These are phyloP conservation scores for Cadophora sp. DNA, from an alignment of 2,329 filamentous ascomycete genomes.

Conservation along the genomic window DNA sequence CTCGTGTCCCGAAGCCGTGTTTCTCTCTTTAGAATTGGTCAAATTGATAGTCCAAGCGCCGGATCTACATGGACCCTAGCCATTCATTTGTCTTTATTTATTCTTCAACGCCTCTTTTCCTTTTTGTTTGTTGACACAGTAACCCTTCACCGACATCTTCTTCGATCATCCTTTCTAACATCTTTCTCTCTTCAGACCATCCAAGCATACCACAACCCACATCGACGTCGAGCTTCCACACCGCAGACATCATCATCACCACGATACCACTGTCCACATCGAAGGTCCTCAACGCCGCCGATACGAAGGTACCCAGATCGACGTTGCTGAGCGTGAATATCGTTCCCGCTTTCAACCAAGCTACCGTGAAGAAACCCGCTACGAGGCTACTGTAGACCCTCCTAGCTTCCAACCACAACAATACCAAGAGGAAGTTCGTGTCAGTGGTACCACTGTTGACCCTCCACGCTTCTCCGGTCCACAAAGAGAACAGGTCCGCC, in stretches of 20 bases:
- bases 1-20: constrained; percentile 13
- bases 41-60: constrained; percentile 32
- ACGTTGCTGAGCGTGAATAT: constrained; percentile 71
- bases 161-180: constrained; percentile 35
- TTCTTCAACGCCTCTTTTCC: constrained; percentile 30
- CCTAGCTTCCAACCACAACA: constrained; percentile 48
- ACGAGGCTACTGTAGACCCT: constrained; percentile 69
- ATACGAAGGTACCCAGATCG: constrained; percentile 51
- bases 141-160: constrained; percentile 44
- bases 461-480: constrained; percentile 43
- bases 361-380: constrained; percentile 46
- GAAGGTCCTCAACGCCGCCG: constrained; percentile 38
- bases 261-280: constrained; percentile 35
- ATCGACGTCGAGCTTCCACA: constrained; percentile 44
- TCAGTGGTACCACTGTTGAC: constrained; percentile 44
- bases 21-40: constrained; percentile 18
- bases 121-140: constrained; percentile 48
- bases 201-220: constrained; percentile 53
- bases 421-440: constrained; percentile 40
- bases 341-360: constrained; percentile 64
- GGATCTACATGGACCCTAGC: constrained; percentile 19
- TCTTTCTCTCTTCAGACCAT: constrained; percentile 40
- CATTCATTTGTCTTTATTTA: constrained; percentile 20
- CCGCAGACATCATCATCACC: constrained; percentile 44
- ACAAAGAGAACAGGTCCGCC: constrained; percentile 32